Evolutionary conservation across 257 asterid species (phyloP), one percentile per base, ranked within the genome.

Genomic region (Perilla frutescens): DNA sequence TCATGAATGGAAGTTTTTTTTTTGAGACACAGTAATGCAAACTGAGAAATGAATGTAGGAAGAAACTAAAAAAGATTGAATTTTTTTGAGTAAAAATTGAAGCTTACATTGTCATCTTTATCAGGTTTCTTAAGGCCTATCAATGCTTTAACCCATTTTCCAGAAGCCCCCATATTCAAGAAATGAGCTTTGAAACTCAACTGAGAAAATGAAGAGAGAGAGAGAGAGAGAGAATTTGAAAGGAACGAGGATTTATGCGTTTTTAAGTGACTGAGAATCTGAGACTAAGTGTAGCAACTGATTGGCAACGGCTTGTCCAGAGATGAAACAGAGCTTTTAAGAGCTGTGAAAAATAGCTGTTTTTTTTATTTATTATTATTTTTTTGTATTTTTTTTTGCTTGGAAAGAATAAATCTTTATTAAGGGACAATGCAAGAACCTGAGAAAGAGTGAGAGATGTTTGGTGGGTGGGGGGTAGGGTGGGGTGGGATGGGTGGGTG

Each of bases 111-210:
- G 55, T 87, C 92, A 26, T 93, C 96, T 77, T 85, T 93, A 62
- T 93, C 96, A 37, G 83, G 68, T 71, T 93, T 93, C 86, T 87
- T 93, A 77, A 83, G 77, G 15, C 98, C 97, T 50, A 89, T 84
- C 80, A 93, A 58, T 8, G 92, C 86, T 80, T 91, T 93, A 36
- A 93, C 89, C 98, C 98, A 93, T 79, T 88, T 93, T 58, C 92
- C 96, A 6, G 97, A 91, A 85, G 91, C 87, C 72, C 96, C 96
- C 98, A 91, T 13, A 11, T 93, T 63, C 53, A 39, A 72, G 13
- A 4, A 41, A 8, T 6, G 44, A 41, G 5, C 12, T 56, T 50
- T 12, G 20, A 69, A 56, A 71, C 15, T 4, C 37, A 4, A 34
- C 37, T 34, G 37, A 34, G 26, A n/a, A 36, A 7, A 44, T 36